These are phyloP conservation scores for Ambrosia artemisiifolia DNA, from an alignment of 129 eudicot species.

Conservation along the genomic window DNA sequence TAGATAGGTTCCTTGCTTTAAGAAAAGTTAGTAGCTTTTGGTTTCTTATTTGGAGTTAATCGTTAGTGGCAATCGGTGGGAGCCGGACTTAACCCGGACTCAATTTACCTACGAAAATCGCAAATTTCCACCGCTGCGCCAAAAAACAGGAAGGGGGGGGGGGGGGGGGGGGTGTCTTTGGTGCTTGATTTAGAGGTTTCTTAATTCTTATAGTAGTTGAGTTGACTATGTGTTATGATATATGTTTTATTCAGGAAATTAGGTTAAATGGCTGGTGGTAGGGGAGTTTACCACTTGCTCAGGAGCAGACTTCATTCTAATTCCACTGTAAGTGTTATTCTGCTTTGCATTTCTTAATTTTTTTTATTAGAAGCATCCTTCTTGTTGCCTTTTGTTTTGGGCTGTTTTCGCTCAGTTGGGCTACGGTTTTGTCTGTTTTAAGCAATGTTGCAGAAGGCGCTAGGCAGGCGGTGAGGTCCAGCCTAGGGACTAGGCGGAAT, in stretches of 20 bases:
- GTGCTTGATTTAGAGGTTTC: not conserved
- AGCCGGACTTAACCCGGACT: too few species aligned
- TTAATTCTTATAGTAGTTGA: too few species aligned
- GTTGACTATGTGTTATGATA: not conserved
- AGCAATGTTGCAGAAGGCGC: too few species aligned
- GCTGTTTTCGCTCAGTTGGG: not conserved
- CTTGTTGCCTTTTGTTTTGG: not conserved
- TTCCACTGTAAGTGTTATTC: slow-evolving; percentile 43
- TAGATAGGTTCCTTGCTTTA: not conserved
- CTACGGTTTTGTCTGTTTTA: not conserved
- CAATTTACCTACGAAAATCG: too few species aligned
- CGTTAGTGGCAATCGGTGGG: too few species aligned
- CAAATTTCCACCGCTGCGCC: too few species aligned
- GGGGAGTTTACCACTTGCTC: slow-evolving; percentile 64
- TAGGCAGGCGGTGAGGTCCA: too few species aligned
- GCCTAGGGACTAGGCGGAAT: too few species aligned
- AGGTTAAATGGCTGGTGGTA: slow-evolving; percentile 59
- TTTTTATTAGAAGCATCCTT: not conserved
- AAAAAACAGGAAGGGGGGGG: too few species aligned
- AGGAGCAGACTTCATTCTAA: slow-evolving; percentile 51
- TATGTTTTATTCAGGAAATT: slow-evolving; percentile 22
- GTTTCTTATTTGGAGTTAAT: not conserved
- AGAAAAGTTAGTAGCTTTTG: not conserved
- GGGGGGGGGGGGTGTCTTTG: too few species aligned
- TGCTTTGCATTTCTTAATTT: not conserved